These are phyloP conservation scores for Gossypium herbaceum DNA, from an alignment of 345 rosid species.

Conservation along the genomic window DNA sequence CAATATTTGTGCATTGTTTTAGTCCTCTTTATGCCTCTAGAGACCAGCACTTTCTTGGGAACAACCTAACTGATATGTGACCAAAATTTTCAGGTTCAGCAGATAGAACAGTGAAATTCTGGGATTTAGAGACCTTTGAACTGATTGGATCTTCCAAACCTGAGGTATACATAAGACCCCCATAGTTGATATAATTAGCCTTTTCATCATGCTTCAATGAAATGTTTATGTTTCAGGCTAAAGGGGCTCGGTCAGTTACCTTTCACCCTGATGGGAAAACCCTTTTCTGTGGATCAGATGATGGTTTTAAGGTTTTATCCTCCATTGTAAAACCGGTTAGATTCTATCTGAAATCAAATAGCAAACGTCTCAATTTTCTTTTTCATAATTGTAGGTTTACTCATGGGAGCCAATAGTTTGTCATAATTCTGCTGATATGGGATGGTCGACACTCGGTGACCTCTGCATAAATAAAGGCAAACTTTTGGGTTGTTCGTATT, in stretches of 20 bases:
- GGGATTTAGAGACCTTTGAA: constrained; percentile 99
- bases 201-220: not conserved
- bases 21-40: not conserved
- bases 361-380: constrained; percentile 13
- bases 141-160: constrained; percentile 89
- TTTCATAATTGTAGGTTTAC: constrained; percentile 59
- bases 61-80: not conserved
- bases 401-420: constrained; percentile 97
- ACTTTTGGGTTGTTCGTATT: constrained; percentile 83
- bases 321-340: constrained; percentile 4
- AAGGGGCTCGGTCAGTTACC: constrained; percentile 62
- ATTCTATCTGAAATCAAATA: constrained; percentile 6
- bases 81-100: constrained; percentile 75
- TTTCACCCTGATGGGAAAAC: constrained; percentile 95
- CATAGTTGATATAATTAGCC: not conserved
- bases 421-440: constrained; percentile 83
- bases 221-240: constrained; percentile 42
- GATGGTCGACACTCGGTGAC: constrained; percentile 93
- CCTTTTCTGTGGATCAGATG: constrained; percentile 83
- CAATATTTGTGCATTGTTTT: not conserved
- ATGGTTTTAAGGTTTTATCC: constrained; percentile 70
- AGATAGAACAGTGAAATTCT: constrained; percentile 90
- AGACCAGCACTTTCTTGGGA: constrained; percentile 6
- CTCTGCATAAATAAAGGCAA: constrained; percentile 79
- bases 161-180: constrained; percentile 50